Conservation (phyloP, 176 grass and related monocot genomes). For the Poa pratensis region DNA sequence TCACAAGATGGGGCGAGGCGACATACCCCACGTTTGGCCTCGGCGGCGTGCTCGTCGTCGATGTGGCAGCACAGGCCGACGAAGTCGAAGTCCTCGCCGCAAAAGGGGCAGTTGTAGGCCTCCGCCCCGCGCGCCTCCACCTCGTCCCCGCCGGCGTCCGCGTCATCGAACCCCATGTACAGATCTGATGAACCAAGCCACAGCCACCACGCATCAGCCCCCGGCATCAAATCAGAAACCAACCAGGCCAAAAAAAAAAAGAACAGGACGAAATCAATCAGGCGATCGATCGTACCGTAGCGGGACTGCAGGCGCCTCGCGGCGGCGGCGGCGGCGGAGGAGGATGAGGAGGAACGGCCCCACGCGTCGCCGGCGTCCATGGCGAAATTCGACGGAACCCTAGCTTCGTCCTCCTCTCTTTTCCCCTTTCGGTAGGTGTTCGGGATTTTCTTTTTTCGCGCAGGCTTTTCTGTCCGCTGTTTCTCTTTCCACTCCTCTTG, state of each 20-base stretch:
- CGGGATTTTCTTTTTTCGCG: not conserved
- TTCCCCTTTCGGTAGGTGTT: constrained; percentile 7
- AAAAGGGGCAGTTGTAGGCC: constrained; percentile 78
- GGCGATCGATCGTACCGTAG: constrained; percentile 45
- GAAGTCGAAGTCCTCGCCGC: constrained; percentile 86
- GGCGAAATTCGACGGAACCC: constrained; percentile 34
- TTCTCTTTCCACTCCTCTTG: not conserved
- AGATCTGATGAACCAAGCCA: constrained; percentile 46
- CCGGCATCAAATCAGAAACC: not conserved
- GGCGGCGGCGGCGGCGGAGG: constrained; percentile 47
- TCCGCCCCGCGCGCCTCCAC: constrained; percentile 48
- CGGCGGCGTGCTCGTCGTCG: constrained; percentile 82
- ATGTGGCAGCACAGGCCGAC: constrained; percentile 81
- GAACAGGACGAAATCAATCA: not conserved
- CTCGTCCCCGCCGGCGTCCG: constrained; percentile 51
- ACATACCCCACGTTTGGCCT: constrained; percentile 75
- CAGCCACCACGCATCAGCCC: not conserved
- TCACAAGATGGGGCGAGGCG: not conserved
- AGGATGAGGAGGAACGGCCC: constrained; percentile 64
- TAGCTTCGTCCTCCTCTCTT: constrained; percentile 23
- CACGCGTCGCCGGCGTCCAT: constrained; percentile 60
- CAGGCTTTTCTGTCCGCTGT: not conserved
- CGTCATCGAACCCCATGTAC: constrained; percentile 70
- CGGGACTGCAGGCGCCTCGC: constrained; percentile 75
- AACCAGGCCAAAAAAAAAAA: not conserved